Percentiles rank a stretch among this genome's conserved stretches.
Evolutionary conservation across 192 early-diverging fungal species (phyloP).

Genomic region (Linnemannia hyalina): DNA sequence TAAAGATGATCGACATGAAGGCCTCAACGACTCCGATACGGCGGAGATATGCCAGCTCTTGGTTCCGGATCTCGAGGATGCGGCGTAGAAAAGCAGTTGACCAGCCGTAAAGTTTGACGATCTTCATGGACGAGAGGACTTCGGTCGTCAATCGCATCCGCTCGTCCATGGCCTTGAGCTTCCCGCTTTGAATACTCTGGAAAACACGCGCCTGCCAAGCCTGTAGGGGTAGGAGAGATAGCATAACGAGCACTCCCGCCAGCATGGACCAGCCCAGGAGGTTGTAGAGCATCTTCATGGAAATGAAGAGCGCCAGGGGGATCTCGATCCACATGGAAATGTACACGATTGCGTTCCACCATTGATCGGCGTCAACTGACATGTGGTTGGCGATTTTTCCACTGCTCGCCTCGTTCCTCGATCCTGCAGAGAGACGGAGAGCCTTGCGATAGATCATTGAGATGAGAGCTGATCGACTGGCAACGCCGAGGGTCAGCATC

Average conservation of each 20-base stretch:
- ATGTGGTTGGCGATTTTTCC: conserved; percentile 54
- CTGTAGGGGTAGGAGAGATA: conserved; percentile 38
- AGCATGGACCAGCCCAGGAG: conserved; percentile 42
- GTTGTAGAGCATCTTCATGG: conserved; percentile 43
- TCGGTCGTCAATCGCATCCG: conserved; percentile 57
- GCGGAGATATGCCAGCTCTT: conserved; percentile 35
- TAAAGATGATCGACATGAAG: conserved; percentile 47
- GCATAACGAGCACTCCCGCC: conserved; percentile 27
- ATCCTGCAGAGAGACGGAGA: conserved; percentile 62
- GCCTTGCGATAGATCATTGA: conserved; percentile 72
- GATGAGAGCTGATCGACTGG: conserved; percentile 62
- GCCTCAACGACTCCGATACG: conserved; percentile 34
- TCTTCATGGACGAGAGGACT: conserved; percentile 43
- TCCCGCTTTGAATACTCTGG: conserved; percentile 28
- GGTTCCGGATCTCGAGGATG: conserved; percentile 27
- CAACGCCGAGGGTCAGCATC: conserved; percentile 61
- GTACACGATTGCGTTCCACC: conserved; percentile 21
- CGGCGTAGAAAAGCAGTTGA: conserved; percentile 28
- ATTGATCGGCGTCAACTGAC: conserved; percentile 48
- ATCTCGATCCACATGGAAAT: conserved; percentile 34
- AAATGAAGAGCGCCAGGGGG: conserved; percentile 41
- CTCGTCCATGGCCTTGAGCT: conserved; percentile 50
- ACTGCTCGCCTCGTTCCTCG: conserved; percentile 34
- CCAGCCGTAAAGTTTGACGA: conserved; percentile 61
- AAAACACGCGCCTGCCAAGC: conserved; percentile 41